Conservation (phyloP, 2,329 filamentous ascomycete species). For the Pseudogymnoascus destructans region DNA sequence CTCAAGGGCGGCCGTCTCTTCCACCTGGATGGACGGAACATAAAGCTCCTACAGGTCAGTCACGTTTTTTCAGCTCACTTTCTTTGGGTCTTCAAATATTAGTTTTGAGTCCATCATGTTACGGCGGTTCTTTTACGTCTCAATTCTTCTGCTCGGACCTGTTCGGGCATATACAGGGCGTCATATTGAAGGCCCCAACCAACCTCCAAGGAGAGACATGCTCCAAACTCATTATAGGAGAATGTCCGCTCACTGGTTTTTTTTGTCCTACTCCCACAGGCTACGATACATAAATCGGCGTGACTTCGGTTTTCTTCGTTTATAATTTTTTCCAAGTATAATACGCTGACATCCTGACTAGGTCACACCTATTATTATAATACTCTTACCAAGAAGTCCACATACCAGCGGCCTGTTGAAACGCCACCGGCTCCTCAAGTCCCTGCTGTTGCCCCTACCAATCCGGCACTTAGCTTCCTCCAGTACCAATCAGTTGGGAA, state of each 20-base stretch:
- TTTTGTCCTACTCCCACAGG: background rate
- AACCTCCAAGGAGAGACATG: background rate
- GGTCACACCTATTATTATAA: conserved; percentile 88
- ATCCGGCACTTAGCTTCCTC: conserved; percentile 29
- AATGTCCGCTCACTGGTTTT: background rate
- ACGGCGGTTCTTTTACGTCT: background rate
- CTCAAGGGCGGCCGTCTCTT: conserved; percentile 39
- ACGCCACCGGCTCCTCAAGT: conserved; percentile 16
- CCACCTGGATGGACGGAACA: conserved; percentile 86
- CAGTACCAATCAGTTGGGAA: conserved; percentile 30
- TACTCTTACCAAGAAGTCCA: conserved; percentile 67
- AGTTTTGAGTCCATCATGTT: background rate
- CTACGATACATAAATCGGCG: background rate
- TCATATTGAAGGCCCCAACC: background rate
- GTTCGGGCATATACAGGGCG: background rate
- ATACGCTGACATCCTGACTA: conserved; percentile 21
- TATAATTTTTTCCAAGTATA: conserved; percentile 8
- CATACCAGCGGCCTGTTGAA: conserved; percentile 62
- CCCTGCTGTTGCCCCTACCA: conserved; percentile 11
- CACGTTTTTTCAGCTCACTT: background rate
- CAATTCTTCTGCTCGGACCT: background rate
- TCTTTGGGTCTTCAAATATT: background rate
- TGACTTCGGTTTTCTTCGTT: background rate
- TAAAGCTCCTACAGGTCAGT: conserved; percentile 61
- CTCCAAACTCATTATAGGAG: background rate